phyloP scores from a whole-genome alignment of 768 basidiomycete species.

The Tylopilus sp. region DNA sequence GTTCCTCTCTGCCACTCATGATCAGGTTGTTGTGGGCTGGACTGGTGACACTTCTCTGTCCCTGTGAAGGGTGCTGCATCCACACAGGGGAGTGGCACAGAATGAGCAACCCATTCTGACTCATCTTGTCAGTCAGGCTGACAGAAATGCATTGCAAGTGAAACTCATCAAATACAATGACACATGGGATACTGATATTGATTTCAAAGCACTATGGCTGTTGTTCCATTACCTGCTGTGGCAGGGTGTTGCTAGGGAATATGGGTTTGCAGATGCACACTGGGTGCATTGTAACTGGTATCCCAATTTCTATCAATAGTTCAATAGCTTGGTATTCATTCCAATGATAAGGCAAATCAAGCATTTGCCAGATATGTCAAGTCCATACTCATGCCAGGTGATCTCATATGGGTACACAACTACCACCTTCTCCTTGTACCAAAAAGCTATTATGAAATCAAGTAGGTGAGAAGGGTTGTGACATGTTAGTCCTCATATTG shows the following conservation, averaged over 20 bases:
- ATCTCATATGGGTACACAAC: conserved; percentile 92
- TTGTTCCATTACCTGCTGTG: conserved; percentile 97
- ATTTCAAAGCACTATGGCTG: conserved; percentile 81
- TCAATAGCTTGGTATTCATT: conserved; percentile 2
- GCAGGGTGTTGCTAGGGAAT: conserved; percentile 92
- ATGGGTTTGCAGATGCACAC: conserved; percentile 78
- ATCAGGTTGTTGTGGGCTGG: conserved; percentile 93
- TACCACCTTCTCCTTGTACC: conserved; percentile 95
- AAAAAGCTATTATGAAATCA: conserved; percentile 72
- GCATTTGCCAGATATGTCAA: conserved; percentile 75
- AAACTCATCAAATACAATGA: conserved; percentile 55
- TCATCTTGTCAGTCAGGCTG: conserved; percentile 52
- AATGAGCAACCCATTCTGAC: conserved; percentile 42
- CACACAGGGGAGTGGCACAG: conserved; percentile 15
- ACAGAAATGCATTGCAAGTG: conserved; percentile 62
- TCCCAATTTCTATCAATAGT: neutral
- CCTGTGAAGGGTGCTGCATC: no score
- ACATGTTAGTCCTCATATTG: conserved; percentile 19
- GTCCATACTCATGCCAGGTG: conserved; percentile 79
- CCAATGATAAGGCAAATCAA: conserved; percentile 64
- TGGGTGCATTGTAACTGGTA: conserved; percentile 45
- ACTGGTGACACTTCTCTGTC: conserved; percentile 70
- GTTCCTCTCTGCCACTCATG: conserved; percentile 79
- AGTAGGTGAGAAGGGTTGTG: conserved; percentile 36
- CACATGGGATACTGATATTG: conserved; percentile 9